Evolutionary conservation across 257 asterid species (phyloP), one percentile per base, ranked within the genome.

Genomic region (Parsonsia alboflavescens): DNA sequence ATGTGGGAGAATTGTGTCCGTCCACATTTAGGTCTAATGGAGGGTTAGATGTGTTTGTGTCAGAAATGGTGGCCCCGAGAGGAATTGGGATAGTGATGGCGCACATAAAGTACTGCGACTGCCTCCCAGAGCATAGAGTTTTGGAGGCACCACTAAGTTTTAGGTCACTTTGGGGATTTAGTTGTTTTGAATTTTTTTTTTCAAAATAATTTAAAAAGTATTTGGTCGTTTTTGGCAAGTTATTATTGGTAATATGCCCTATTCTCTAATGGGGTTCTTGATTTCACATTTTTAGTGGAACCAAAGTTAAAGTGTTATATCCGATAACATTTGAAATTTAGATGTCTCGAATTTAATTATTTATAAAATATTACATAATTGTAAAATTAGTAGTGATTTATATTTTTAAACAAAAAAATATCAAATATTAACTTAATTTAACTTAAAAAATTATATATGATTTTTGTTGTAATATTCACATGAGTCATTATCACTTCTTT

Each of bases 1-100:
- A 82, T 45, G 82, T 84, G 87, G 90, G 67, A 24, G 17, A 6
- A 81, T 84, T 76, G 2, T 0, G 21, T 15, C 87, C 86, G 80
- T 69, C 77, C 88, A 85, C 87, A 86, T 84, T 71, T 22, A 4
- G 41, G 7, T 5, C 0, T 3, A 58, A 66, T 30, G 39, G 41
- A 81, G 59, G 85, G 80, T 67, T 68, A 75, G 76, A 80, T 75
- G 57, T 66, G 17, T 71, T 65, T 39, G 76, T 68, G 74, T 53
- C 9, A 33, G 64, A 45, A n/a, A 50, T 15, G 10, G 76, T 42
- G 69, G 57, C 39, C 17, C 48, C 16, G 26, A 0, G 3, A 1
- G 30, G 42, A 16, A 12, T 17, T 19, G 15, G 39, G 62, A 33
- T 33, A 6, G 48, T 28, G 70, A 58, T 39, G 58, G 21, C 16